Evolutionary conservation across 2,329 filamentous ascomycete genomes (phyloP).

Genomic region (Neofusicoccum umdonicola): DNA sequence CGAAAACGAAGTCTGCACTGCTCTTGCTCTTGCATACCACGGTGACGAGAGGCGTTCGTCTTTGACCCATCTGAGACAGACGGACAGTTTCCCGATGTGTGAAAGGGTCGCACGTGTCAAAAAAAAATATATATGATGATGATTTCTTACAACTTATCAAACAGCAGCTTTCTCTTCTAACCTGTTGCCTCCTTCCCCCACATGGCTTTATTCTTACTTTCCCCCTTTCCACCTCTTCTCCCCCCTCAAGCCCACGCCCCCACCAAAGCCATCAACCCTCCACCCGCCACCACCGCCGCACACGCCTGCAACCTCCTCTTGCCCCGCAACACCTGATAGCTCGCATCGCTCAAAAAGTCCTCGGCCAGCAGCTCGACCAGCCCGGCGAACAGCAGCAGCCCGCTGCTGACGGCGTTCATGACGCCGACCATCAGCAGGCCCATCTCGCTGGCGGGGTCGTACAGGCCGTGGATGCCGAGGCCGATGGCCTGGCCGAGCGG

Average conservation of each 20-base stretch:
- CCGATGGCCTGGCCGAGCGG: constrained; percentile 52
- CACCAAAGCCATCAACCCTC: constrained; percentile 64
- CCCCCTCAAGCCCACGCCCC: constrained; percentile 58
- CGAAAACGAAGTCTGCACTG: no score
- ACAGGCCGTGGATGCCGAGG: constrained; percentile 49
- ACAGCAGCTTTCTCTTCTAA: no score
- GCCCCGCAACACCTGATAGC: constrained; percentile 59
- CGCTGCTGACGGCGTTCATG: constrained; percentile 51
- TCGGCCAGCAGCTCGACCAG: constrained; percentile 51
- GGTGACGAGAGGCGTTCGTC: no score
- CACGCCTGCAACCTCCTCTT: constrained; percentile 61
- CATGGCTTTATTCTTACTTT: no score
- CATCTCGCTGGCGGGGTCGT: constrained; percentile 48
- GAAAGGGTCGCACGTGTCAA: no score
- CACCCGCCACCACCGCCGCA: constrained; percentile 58
- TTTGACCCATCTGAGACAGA: no score
- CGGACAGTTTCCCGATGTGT: no score
- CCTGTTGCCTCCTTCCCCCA: no score
- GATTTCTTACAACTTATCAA: no score
- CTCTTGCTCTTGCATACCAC: no score
- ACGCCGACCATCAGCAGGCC: constrained; percentile 51
- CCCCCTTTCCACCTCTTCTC: no score
- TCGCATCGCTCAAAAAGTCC: constrained; percentile 60
- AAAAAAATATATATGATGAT: no score
- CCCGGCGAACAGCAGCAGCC: constrained; percentile 49